Percentiles rank a stretch among this genome's conserved stretches.
Evolutionary conservation across 176 grass and related monocot species (phyloP).

Genomic region (Otatea glauca): DNA sequence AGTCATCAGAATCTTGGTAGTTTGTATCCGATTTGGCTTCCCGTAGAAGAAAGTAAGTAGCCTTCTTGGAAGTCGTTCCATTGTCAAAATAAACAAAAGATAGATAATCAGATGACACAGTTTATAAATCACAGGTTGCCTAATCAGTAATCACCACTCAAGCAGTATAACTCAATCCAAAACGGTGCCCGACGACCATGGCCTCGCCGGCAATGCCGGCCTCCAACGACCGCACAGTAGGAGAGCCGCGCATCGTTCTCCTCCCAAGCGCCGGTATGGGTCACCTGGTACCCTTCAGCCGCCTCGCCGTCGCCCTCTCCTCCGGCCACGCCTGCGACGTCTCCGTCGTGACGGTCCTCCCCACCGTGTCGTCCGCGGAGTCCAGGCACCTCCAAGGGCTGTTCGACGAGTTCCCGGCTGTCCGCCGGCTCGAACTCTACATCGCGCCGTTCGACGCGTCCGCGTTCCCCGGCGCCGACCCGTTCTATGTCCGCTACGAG

Average conservation of each 20-base stretch:
- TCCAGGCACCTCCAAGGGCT: conserved; percentile 44
- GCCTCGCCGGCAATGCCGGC: neutral
- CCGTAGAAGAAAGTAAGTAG: too few relatives aligned
- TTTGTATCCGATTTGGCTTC: too few relatives aligned
- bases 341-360: conserved; percentile 52
- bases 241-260: conserved; percentile 46
- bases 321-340: conserved; percentile 46
- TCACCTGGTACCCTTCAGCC: conserved; percentile 68
- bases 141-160: too few relatives aligned
- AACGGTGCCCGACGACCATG: conserved; percentile 25
- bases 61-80: neutral
- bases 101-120: too few relatives aligned
- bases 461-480: conserved; percentile 49
- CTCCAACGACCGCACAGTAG: neutral
- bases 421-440: conserved; percentile 50
- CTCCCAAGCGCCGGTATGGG: conserved; percentile 82
- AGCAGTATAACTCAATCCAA: too few relatives aligned
- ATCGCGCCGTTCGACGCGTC: conserved; percentile 43
- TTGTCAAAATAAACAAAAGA: neutral
- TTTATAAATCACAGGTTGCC: too few relatives aligned
- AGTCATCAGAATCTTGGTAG: too few relatives aligned
- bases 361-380: conserved; percentile 66
- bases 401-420: conserved; percentile 37
- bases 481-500: conserved; percentile 75
- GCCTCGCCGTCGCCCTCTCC: conserved; percentile 57